Conservation (phyloP, 805 yeast genomes). For the Saturnispora halmiae region DNA sequence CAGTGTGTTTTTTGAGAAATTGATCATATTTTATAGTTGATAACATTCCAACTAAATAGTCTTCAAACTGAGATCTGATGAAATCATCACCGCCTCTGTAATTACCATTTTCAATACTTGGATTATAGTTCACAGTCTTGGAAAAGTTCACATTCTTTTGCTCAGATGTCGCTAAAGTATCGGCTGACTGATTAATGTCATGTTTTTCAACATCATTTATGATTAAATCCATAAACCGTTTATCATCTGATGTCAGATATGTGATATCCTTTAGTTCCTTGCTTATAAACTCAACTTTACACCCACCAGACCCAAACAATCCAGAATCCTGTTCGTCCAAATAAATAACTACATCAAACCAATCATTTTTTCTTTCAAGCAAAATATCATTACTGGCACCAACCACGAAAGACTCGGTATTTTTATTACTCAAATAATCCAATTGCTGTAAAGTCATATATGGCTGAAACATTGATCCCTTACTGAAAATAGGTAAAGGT, state of each 20-base stretch:
- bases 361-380: constrained; percentile 48
- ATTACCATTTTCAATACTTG: constrained; percentile 31
- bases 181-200: constrained; percentile 2
- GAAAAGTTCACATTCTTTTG: constrained; percentile 6
- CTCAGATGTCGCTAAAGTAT: background rate
- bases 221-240: constrained; percentile 61
- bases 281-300: constrained; percentile 36
- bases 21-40: constrained; percentile 62
- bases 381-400: constrained; percentile 87
- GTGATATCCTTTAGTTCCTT: constrained; percentile 35
- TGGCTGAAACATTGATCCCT: constrained; percentile 84
- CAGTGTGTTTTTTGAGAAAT: constrained; percentile 30
- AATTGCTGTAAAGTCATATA: constrained; percentile 91
- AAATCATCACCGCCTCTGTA: constrained; percentile 79
- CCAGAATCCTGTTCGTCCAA: constrained; percentile 37
- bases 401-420: constrained; percentile 56
- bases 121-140: constrained; percentile 26
- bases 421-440: constrained; percentile 52
- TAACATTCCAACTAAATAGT: constrained; percentile 69
- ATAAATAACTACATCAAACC: constrained; percentile 66
- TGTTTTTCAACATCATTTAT: constrained; percentile 39
- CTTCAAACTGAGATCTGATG: constrained; percentile 82
- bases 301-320: constrained; percentile 8
- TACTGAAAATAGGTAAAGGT: constrained; percentile 78
- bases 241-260: constrained; percentile 52